Evolutionary conservation across 2,329 filamentous ascomycete species (phyloP).

Genomic region (Truncatella angustata): DNA sequence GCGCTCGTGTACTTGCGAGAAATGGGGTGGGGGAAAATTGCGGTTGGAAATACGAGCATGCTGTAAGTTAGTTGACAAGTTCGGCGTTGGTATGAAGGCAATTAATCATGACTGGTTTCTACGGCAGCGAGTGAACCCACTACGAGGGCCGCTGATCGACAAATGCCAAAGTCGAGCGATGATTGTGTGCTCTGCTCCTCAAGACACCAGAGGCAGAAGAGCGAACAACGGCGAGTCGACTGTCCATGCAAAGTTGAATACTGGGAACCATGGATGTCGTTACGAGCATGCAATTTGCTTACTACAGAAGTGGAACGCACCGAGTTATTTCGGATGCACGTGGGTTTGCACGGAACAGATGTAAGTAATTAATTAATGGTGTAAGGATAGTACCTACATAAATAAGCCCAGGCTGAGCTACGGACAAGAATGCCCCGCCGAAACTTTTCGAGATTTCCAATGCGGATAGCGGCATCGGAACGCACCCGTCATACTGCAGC

Average conservation of each 20-base stretch:
- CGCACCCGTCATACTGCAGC: constrained; percentile 2
- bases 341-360: no score
- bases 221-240: no score
- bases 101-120: background rate
- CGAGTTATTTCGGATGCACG: background rate
- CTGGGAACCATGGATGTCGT: background rate
- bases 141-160: background rate
- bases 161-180: background rate
- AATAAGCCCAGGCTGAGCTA: background rate
- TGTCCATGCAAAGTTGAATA: no score
- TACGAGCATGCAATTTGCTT: background rate
- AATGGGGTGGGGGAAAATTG: no score
- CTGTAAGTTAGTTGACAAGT: background rate
- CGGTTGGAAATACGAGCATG: no score
- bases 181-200: no score
- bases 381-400: no score
- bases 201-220: no score
- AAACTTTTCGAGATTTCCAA: background rate
- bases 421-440: constrained; percentile 5
- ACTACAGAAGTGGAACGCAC: background rate
- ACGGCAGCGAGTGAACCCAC: background rate
- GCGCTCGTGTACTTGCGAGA: no score
- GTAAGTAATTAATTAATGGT: no score
- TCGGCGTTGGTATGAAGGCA: background rate
- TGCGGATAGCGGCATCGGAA: constrained; percentile 7